Conservation (phyloP, 768 basidiomycete genomes). For the Hygrocybe punicea region DNA sequence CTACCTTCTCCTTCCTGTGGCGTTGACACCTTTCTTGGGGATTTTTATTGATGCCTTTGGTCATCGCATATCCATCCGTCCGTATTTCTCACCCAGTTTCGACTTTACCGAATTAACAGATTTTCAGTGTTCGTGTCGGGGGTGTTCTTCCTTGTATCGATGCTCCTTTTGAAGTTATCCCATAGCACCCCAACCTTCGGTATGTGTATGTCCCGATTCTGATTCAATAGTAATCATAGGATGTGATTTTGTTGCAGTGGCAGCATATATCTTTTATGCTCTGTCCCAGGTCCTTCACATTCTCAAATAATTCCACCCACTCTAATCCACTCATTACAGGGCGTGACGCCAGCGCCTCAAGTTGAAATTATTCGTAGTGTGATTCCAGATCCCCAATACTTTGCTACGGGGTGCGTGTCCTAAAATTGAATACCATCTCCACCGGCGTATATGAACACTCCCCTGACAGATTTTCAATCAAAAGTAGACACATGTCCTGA, state of each 20-base stretch:
- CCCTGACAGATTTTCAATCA: conserved; percentile 37
- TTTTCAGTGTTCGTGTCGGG: conserved; percentile 39
- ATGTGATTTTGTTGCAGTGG: conserved; percentile 32
- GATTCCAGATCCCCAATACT: conserved; percentile 41
- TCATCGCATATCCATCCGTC: conserved; percentile 38
- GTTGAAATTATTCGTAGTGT: conserved; percentile 40
- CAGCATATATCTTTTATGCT: conserved; percentile 43
- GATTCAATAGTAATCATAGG: background rate
- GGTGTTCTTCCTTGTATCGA: conserved; percentile 39
- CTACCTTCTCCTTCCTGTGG: conserved; percentile 40
- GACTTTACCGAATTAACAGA: background rate
- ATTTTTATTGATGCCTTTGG: conserved; percentile 41
- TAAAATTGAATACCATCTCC: conserved; percentile 1
- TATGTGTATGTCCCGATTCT: conserved; percentile 14
- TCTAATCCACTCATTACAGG: conserved; percentile 10
- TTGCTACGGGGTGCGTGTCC: conserved; percentile 35
- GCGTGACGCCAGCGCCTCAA: conserved; percentile 37
- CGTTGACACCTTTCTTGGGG: conserved; percentile 40
- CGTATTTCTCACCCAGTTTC: conserved; percentile 9
- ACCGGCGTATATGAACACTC: background rate
- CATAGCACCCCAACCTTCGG: conserved; percentile 37
- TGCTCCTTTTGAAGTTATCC: conserved; percentile 41
- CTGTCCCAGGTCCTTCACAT: conserved; percentile 32
- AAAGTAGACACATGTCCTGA: conserved; percentile 24
- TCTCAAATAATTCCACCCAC: background rate